Conservation (phyloP, 257 asterid genomes). For the Plantago elongata region DNA sequence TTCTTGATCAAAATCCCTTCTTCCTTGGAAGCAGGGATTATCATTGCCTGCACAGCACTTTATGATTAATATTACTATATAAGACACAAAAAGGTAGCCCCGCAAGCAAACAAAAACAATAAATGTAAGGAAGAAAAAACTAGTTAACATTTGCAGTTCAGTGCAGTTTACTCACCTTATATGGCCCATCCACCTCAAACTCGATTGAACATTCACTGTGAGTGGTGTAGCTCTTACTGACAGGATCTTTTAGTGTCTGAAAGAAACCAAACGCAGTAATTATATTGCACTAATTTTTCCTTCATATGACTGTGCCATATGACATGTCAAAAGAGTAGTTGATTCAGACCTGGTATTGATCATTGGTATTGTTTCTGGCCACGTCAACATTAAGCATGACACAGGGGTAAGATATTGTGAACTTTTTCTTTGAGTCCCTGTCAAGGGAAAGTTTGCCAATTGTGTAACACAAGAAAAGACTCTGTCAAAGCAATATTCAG, state of each 20-base stretch:
- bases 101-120: too few relatives aligned
- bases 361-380: constrained; percentile 92
- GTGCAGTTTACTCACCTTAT: constrained; percentile 60
- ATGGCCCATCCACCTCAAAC: constrained; percentile 99
- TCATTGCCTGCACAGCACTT: constrained; percentile 69
- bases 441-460: constrained; percentile 16
- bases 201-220: constrained; percentile 98
- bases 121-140: neutral
- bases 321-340: constrained; percentile 21
- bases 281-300: constrained; percentile 13
- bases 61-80: constrained; percentile 24
- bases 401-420: constrained; percentile 95
- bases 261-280: constrained; percentile 27
- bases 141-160: constrained; percentile 23
- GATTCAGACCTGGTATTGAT: constrained; percentile 83
- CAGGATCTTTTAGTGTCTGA: constrained; percentile 82
- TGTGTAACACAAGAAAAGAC: constrained; percentile 28
- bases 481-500: constrained; percentile 13
- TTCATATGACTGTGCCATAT: constrained; percentile 18
- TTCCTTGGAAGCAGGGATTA: constrained; percentile 97
- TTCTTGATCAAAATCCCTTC: constrained; percentile 98
- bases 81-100: constrained; percentile 18
- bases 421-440: constrained; percentile 79
- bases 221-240: constrained; percentile 61
- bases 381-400: constrained; percentile 99